phyloP scores from a whole-genome alignment of 2,329 filamentous ascomycete genomes.

The Ceratocystis ficicola region DNA sequence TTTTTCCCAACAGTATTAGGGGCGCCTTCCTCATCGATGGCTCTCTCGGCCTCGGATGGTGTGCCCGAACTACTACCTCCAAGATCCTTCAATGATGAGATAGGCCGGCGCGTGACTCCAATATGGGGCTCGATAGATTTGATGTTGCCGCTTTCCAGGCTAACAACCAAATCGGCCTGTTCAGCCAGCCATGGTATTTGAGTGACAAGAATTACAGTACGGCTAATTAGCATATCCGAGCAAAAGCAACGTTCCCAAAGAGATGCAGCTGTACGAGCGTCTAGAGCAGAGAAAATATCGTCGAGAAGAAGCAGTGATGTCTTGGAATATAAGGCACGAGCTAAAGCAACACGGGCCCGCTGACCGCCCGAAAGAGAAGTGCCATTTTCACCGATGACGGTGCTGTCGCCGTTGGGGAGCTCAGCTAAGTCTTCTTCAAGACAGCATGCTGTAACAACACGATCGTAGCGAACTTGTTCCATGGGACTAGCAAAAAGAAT shows the following conservation, averaged over 20 bases:
- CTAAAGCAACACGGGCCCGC: conserved; percentile 44
- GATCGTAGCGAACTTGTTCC: conserved; percentile 42
- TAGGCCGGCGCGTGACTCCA: conserved; percentile 33
- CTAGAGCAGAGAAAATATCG: conserved; percentile 48
- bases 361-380: conserved; percentile 46
- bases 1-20: neutral
- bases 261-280: conserved; percentile 44
- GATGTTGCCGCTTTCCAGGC: conserved; percentile 37
- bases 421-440: conserved; percentile 40
- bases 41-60: conserved; percentile 9
- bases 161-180: conserved; percentile 38
- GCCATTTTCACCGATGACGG: conserved; percentile 43
- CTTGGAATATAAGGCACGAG: conserved; percentile 46
- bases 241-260: conserved; percentile 49
- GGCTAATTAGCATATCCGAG: conserved; percentile 39
- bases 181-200: conserved; percentile 43
- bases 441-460: conserved; percentile 45
- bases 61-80: conserved; percentile 25
- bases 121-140: conserved; percentile 35
- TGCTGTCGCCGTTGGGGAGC: conserved; percentile 40
- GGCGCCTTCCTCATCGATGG: neutral
- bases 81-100: conserved; percentile 27
- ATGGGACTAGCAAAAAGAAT: conserved; percentile 42
- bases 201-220: conserved; percentile 46
- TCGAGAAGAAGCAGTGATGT: conserved; percentile 45